Base-by-base conservation (phyloP, 371 early-diverging fungal species). In the Mortierella sp. region DNA sequence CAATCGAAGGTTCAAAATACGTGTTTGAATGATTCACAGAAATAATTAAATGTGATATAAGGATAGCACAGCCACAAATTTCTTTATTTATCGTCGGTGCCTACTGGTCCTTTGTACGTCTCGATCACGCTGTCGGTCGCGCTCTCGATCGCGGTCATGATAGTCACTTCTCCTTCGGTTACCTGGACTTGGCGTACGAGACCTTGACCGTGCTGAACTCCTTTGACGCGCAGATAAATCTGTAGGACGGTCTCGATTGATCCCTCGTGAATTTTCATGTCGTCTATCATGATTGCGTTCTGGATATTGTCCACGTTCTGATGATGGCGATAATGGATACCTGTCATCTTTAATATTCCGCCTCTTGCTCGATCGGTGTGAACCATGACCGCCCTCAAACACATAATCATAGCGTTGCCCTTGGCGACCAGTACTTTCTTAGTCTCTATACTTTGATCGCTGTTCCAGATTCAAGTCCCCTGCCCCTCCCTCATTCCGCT, bases 381-480 rank as follows among this genome's bases (percentile, higher is more conserved):
- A 22, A 8, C 43, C 57, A 9, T 37, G 19, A 9, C 55, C 57
- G 10, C 58, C 72, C 19, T 82, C 77, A 67, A 82, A 82, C 3
- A 77, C 76, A 68, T 73, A 71, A 26, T 80, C 81, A 35, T 80
- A 80, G 2, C 57, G 37, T 19, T 53, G 28, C 5, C 76, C 72
- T 35, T 54, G 45, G 28, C 63, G 43, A 15, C 68, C 45, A 19
- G 64, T 55, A 0, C 42, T 47, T 3, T 35, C 29, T 22, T 42
- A 57, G 23, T 75, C 81, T 9, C 81, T 66, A 29, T 80, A 80
- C 53, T 75, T 26, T 5, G 77, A 77, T 12, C 74, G 64, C 45
- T 82, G 82, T 51, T 82, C 77, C 58, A 82, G 58, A 26, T 82
- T 82, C 53, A 76, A 49, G 51, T 72, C 76, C 1, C 64, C 65